phyloP scores from a whole-genome alignment of 495 filamentous ascomycete genomes.

The Penicillium riverlandense region DNA sequence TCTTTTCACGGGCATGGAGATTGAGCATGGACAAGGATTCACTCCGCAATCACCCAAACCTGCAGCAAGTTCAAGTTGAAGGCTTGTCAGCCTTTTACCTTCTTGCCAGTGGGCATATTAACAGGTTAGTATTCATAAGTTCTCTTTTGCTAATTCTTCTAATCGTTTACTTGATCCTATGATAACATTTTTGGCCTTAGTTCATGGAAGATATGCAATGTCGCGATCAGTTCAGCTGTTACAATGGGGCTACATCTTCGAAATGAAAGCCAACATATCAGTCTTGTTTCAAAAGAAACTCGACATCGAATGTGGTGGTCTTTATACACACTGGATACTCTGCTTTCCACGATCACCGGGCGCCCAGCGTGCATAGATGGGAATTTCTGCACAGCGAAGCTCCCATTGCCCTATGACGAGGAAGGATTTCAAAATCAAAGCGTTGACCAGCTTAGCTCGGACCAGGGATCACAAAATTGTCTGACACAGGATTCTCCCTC shows the following conservation, averaged over 20 bases:
- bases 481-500: not conserved
- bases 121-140: conserved; percentile 27
- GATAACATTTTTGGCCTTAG: conserved; percentile 21
- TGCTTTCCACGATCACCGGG: conserved; percentile 52
- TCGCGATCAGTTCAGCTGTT: conserved; percentile 47
- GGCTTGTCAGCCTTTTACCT: conserved; percentile 47
- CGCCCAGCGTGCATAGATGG: conserved; percentile 45
- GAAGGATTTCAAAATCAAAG: conserved; percentile 22
- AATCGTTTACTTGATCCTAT: too few relatives aligned
- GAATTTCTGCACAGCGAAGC: conserved; percentile 47
- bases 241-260: conserved; percentile 52
- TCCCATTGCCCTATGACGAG: conserved; percentile 39
- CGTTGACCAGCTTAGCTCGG: too few relatives aligned
- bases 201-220: conserved; percentile 49
- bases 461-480: not conserved
- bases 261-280: conserved; percentile 41
- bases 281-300: conserved; percentile 35
- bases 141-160: not conserved
- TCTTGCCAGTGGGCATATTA: conserved; percentile 44
- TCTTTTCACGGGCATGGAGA: conserved; percentile 47
- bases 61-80: conserved; percentile 44
- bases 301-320: conserved; percentile 36
- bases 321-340: conserved; percentile 46
- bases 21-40: conserved; percentile 34
- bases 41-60: conserved; percentile 25